Base-by-base conservation (phyloP, 2,329 filamentous ascomycete species). In the Botrytis tulipae region DNA sequence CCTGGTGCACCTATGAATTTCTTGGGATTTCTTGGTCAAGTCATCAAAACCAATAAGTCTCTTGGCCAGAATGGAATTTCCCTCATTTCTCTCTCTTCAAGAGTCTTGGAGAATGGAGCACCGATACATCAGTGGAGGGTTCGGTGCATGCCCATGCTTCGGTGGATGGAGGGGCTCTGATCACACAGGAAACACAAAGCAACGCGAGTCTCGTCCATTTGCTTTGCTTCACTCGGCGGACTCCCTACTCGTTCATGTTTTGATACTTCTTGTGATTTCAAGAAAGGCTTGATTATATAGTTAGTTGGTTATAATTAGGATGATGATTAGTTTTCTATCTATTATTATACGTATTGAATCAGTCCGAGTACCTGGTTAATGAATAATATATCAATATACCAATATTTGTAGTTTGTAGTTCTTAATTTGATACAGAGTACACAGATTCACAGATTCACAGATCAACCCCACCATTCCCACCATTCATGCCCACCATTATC, bases 1-100 rank as follows among this genome's bases (percentile, higher is more conserved):
- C 37, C 37, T 40, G 37, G 37, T 40, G 37, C 37, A 12, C n/a
- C 46, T 67, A 44, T 57, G 51, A 1, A 57, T 29, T 57, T 57
- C 51, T 57, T 57, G 51, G 51, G 25, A 42, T 67, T 69, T 42
- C 66, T 69, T 69, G 66, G 66, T 44, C 6, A 32, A 65, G 10
- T 32, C 37, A 44, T 44, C 37, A 63, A 42, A 44, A 3, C 18
- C 29, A 63, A 29, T 29, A n/a, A 40, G 4, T n/a, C 46, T 54
- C 65, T 68, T 68, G 63, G 42, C 62, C 42, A 35, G 12, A 10
- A 29, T 48, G 62, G 10, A 37, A 37, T 37, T 37, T 37, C 35
- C 9, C 6, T 1, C 6, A 37, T 37, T 37, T 37, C 7, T 37
- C 37, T 37, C 37, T 9, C 9, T 65, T 65, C 6, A 48, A 25